Evolutionary conservation across 1,139 yeast species (phyloP).

Genomic region (Yamadazyma atlantica): DNA sequence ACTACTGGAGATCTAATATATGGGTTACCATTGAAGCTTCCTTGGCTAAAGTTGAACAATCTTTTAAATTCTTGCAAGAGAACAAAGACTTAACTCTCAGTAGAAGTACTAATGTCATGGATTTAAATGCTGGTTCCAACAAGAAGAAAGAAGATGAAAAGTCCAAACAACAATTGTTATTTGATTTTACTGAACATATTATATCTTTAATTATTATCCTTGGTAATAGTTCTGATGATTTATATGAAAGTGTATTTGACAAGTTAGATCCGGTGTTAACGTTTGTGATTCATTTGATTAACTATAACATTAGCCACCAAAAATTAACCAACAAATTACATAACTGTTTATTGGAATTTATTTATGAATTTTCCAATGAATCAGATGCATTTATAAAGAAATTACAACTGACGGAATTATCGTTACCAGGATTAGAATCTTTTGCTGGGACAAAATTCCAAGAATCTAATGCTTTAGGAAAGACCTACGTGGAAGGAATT

Average conservation of each 20-base stretch:
- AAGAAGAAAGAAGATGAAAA: conserved; percentile 33
- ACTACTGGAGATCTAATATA: conserved; percentile 75
- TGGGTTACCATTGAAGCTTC: conserved; percentile 60
- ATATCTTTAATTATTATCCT: conserved; percentile 68
- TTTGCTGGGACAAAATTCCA: conserved; percentile 15
- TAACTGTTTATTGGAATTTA: conserved; percentile 56
- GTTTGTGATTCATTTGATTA: conserved; percentile 44
- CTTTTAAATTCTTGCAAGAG: conserved; percentile 44
- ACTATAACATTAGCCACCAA: conserved; percentile 23
- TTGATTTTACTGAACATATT: conserved; percentile 72
- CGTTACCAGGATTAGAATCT: conserved; percentile 12
- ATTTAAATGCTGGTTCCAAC: conserved; percentile 9
- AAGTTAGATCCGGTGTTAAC: conserved; percentile 41
- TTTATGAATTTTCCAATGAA: conserved; percentile 67
- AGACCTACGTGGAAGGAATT: conserved; percentile 58
- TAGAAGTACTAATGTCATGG: conserved; percentile 9
- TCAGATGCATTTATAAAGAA: conserved; percentile 56
- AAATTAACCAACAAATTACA: conserved; percentile 45
- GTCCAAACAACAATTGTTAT: conserved; percentile 47
- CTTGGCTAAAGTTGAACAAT: conserved; percentile 47
- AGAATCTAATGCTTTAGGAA: conserved; percentile 41
- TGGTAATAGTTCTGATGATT: conserved; percentile 62
- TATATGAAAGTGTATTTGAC: conserved; percentile 51
- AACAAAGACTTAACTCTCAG: conserved; percentile 18
- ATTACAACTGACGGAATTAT: conserved; percentile 12